Evolutionary conservation across 2,329 filamentous ascomycete species (phyloP), one percentile per base, ranked within the genome.

Genomic region (Penicillium oxalicum): DNA sequence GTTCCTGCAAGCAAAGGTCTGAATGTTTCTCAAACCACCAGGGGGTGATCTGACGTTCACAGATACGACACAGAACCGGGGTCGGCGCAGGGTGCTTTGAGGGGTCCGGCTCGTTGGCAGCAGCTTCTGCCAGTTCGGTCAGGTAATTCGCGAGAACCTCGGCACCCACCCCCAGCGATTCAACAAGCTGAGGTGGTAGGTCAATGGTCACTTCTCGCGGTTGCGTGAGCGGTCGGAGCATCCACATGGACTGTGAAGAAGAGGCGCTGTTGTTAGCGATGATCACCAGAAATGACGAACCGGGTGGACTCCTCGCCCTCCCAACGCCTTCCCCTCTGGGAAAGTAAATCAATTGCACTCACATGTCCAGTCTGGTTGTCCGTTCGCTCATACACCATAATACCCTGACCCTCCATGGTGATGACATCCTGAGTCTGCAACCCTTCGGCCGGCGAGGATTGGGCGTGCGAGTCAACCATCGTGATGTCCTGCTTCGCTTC

Each of bases 11-110:
- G 64, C 93, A 98, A 18, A 97, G 75, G 61, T 98, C 94, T 2
- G 91, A 95, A 67, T 98, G 93, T 69, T 97, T 98, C 71, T 98
- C 93, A 60, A 98, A 98, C 94, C 93, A 98, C 93, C 93, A 98
- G 0, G 91, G 90, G 4, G 89, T 89, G 52, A 98, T 97, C 54
- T 96, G 89, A 46, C 93, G 88, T 67, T 98, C 93, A 68, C 93
- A 98, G 47, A 98, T 97, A 45, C 93, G 89, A 69, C 93, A 98
- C 12, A 98, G 80, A 4, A 97, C 86, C 0, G 90, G 88, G 9
- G 83, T 77, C 0, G 91, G 90, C 2, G 89, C 88, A 8, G 89
- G 84, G 65, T 91, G 84, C 61, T 85, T 82, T 43, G 81, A 80
- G 18, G 87, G 83, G 54, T 87, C 68, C 9, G 88, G 83, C 61